A percentile compares a stretch with the other conserved stretches of the same genome.
phyloP scores from a whole-genome alignment of 208 protist species.

The Trichomonas gallinae region DNA sequence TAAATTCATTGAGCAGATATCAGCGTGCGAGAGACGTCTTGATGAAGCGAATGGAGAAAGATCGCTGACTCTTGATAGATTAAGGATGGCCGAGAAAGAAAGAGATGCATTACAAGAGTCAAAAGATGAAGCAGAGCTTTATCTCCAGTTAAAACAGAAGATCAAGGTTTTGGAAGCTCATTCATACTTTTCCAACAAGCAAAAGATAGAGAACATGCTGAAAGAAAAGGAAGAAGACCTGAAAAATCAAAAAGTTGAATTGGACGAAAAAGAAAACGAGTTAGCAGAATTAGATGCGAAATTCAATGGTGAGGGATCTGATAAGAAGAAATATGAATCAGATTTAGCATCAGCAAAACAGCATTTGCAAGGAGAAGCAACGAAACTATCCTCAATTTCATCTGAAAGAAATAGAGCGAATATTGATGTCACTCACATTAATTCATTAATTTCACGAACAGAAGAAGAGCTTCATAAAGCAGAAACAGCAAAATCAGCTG shows the following conservation, averaged over 20 bases:
- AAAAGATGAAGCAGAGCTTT: conserved; percentile 1
- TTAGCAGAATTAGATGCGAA: background rate
- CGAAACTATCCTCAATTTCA: background rate
- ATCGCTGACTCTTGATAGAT: conserved; percentile 65
- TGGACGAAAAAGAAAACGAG: background rate
- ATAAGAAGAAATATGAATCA: background rate
- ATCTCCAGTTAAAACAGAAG: background rate
- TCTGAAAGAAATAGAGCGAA: background rate
- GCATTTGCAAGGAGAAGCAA: background rate
- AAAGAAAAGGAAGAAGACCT: background rate
- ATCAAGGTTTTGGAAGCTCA: background rate
- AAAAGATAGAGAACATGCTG: background rate
- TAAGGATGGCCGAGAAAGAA: conserved; percentile 76
- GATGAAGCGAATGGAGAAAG: conserved; percentile 73
- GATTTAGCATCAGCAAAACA: background rate
- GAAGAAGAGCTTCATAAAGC: background rate
- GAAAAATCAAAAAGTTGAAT: background rate
- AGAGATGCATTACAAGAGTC: conserved; percentile 50
- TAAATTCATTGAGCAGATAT: conserved; percentile 70
- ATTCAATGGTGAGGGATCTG: background rate
- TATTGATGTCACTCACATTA: background rate
- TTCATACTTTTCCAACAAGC: background rate
- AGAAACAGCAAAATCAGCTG: background rate
- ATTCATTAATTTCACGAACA: background rate
- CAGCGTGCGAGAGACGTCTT: conserved; percentile 53